Evolutionary conservation across 441 rosid species (phyloP), one percentile per base, ranked within the genome.

Genomic region (Viola pubescens): DNA sequence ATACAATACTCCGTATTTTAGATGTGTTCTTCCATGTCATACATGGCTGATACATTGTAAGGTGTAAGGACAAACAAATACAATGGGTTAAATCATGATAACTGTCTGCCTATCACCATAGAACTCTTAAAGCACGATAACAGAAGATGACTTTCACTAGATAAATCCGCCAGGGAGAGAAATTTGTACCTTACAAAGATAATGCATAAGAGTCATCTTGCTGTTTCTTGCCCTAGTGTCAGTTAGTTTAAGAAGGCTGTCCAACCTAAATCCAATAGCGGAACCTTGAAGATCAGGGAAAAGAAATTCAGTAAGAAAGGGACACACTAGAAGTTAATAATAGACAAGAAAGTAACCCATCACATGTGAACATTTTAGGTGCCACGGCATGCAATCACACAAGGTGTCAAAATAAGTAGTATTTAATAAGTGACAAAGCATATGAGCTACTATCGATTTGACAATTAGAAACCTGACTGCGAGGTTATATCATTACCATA

Each of bases 121-220:
- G 41, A 52, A 52, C 37, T 52, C 12, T 37, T 48, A 44, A 43
- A 42, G 37, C 49, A 10, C 16, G 8, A 57, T 10, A 34, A 43
- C 34, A 11, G 26, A 34, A 11, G n/a, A 11, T 57, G 9, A 10
- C 48, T 54, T 52, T 37, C 56, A 11, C n/a, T 62, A 50, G 54
- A 72, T 34, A 12, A 52, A 43, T 42, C 41, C 41, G 37, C 3
- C 41, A 56, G 4, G 41, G 14, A 16, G 19, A 56, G 5, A 26
- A 73, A 43, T 49, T 54, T 59, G 56, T 76, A 94, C 99, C 95
- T 94, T 94, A 79, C 99, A 94, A 57, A 88, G 91, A 80, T 90
- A 94, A 74, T 94, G 97, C 99, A 94, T 90, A 75, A 94, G 89
- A 50, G 99, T 94, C 84, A 87, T 90, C 81, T 81, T 90, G 76